Percentiles rank a stretch among this genome's conserved stretches.
Evolutionary conservation across 2,329 filamentous ascomycete genomes (phyloP).

Genomic region (Fusarium piperis): DNA sequence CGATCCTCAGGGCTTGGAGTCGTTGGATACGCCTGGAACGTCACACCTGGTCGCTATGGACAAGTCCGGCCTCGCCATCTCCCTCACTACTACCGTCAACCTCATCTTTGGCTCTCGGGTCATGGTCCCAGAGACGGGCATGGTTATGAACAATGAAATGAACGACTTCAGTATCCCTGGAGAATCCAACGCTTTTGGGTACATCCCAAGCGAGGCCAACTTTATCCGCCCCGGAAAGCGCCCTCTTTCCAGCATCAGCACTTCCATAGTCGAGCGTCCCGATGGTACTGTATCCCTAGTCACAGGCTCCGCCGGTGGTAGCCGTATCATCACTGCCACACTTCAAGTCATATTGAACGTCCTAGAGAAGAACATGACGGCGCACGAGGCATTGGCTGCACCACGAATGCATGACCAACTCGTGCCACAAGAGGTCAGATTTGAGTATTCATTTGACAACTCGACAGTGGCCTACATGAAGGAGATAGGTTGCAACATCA

Average conservation of each 20-base stretch:
- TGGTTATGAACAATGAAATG: conserved; percentile 74
- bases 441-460: conserved; percentile 80
- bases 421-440: conserved; percentile 71
- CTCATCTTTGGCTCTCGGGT: conserved; percentile 79
- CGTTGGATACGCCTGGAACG: conserved; percentile 71
- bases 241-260: conserved; percentile 80
- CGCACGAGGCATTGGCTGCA: conserved; percentile 69
- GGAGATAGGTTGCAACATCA: conserved; percentile 76
- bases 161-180: conserved; percentile 83
- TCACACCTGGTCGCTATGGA: conserved; percentile 76
- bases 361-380: conserved; percentile 72
- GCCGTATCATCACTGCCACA: conserved; percentile 83
- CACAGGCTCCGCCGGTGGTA: conserved; percentile 83
- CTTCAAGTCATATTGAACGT: conserved; percentile 82
- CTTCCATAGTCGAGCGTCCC: conserved; percentile 77
- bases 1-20: conserved; percentile 57
- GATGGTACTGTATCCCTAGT: conserved; percentile 76
- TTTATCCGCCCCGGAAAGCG: conserved; percentile 81
- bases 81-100: conserved; percentile 84
- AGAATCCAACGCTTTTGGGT: conserved; percentile 78
- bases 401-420: conserved; percentile 87
- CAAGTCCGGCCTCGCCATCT: conserved; percentile 74
- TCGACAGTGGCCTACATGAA: conserved; percentile 73
- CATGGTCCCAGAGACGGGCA: conserved; percentile 82
- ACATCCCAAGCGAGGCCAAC: conserved; percentile 77